These are phyloP conservation scores for Rhodamnia rubescens DNA, from an alignment of 345 rosid genomes.

Conservation along the genomic window DNA sequence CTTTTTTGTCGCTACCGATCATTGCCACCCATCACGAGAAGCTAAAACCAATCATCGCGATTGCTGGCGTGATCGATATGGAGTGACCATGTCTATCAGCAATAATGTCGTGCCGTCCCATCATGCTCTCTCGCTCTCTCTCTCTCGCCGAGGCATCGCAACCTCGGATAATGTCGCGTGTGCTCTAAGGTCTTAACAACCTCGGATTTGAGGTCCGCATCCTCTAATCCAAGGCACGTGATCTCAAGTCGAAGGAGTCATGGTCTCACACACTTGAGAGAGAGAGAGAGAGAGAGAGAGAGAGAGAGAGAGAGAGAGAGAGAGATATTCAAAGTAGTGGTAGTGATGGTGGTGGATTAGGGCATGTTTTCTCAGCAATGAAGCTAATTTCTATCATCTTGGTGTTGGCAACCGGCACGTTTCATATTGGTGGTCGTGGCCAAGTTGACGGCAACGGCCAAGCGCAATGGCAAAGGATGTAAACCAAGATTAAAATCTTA, in stretches of 20 bases:
- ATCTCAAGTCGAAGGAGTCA: neutral
- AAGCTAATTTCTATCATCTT: neutral
- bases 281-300: neutral
- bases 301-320: neutral
- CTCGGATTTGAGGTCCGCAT: neutral
- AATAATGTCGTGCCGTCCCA: rapidly evolving
- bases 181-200: rapidly evolving
- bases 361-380: rapidly evolving
- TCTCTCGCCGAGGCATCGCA: neutral
- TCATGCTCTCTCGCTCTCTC: neutral
- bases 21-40: neutral
- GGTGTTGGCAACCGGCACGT: rapidly evolving
- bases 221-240: rapidly evolving
- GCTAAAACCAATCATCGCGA: rapidly evolving
- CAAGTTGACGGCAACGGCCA: neutral
- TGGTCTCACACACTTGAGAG: neutral
- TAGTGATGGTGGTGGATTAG: neutral
- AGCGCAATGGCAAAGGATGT: neutral
- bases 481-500: too few species aligned
- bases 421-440: neutral
- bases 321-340: neutral
- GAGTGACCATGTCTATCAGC: too few species aligned
- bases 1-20: neutral
- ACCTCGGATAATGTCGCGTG: neutral
- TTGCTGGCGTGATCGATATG: too few species aligned